Percentiles rank a stretch among this genome's conserved stretches.
Evolutionary conservation across 1,284 basidiomycete genomes (phyloP).

Genomic region (Cryptococcus sp.): DNA sequence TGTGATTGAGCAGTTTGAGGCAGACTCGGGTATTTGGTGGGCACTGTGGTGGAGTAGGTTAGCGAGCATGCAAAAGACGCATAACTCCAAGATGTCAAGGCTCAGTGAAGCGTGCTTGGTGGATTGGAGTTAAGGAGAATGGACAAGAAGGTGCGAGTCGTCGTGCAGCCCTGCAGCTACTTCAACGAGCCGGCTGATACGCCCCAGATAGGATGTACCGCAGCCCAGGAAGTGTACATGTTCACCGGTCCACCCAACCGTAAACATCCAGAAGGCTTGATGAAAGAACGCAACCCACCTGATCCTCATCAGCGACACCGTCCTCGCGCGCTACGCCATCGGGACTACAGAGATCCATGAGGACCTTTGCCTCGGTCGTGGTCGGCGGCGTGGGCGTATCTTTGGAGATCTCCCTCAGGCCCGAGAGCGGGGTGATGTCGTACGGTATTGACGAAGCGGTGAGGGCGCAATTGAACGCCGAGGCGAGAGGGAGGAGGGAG

Average conservation of each 20-base stretch:
- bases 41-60: slow-evolving; percentile 35
- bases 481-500: slow-evolving; percentile 12
- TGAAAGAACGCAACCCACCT: slow-evolving; percentile 32
- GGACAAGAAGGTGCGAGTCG: too few species aligned
- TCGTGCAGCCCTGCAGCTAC: too few species aligned
- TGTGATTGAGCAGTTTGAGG: slow-evolving; percentile 48
- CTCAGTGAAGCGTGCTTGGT: too few species aligned
- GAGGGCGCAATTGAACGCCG: slow-evolving; percentile 29
- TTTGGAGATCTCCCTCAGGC: slow-evolving; percentile 27
- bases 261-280: background rate
- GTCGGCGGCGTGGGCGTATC: slow-evolving; percentile 48
- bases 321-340: slow-evolving; percentile 30
- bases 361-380: slow-evolving; percentile 39
- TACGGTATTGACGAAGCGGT: slow-evolving; percentile 28
- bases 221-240: too few species aligned
- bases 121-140: too few species aligned
- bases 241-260: too few species aligned
- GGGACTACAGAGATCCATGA: slow-evolving; percentile 39
- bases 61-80: background rate
- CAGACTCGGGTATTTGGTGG: slow-evolving; percentile 45
- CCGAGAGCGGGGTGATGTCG: slow-evolving; percentile 40
- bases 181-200: too few species aligned
- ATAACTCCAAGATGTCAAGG: too few species aligned
- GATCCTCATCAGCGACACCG: slow-evolving; percentile 44
- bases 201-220: too few species aligned